These are phyloP conservation scores for Orbilia quercus DNA, from an alignment of 2,329 filamentous ascomycete genomes.

Conservation along the genomic window DNA sequence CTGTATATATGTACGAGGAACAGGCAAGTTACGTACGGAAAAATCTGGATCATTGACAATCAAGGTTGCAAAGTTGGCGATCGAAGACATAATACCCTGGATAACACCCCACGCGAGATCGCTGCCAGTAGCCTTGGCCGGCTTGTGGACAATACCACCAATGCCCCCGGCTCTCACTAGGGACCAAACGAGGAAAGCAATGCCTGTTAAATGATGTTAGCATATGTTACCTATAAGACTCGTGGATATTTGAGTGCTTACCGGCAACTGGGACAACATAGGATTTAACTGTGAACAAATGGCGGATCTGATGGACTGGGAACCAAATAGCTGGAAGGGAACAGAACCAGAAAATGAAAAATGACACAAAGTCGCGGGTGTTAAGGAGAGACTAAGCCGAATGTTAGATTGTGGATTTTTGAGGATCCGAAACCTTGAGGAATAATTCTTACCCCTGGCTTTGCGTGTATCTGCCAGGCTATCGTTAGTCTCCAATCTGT, in stretches of 20 bases:
- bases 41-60: conserved; percentile 69
- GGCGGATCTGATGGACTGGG: conserved; percentile 86
- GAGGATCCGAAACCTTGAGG: conserved; percentile 64
- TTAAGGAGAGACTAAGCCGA: conserved; percentile 74
- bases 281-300: conserved; percentile 90
- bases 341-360: conserved; percentile 86
- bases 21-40: conserved; percentile 18
- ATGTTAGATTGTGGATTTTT: conserved; percentile 73
- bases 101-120: conserved; percentile 83
- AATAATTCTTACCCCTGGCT: conserved; percentile 26
- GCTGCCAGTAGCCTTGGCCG: conserved; percentile 72
- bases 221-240: neutral
- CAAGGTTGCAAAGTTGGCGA: conserved; percentile 89
- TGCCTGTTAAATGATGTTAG: conserved; percentile 62
- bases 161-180: conserved; percentile 82
- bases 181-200: conserved; percentile 89
- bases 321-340: conserved; percentile 89
- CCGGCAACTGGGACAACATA: conserved; percentile 83
- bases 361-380: conserved; percentile 80
- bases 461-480: conserved; percentile 35
- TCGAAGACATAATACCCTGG: conserved; percentile 85
- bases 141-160: conserved; percentile 81
- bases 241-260: neutral
- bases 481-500: conserved; percentile 23
- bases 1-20: neutral